These are phyloP conservation scores for Dioscorea dumetorum DNA, from an alignment of 106 monocot genomes.

Conservation along the genomic window DNA sequence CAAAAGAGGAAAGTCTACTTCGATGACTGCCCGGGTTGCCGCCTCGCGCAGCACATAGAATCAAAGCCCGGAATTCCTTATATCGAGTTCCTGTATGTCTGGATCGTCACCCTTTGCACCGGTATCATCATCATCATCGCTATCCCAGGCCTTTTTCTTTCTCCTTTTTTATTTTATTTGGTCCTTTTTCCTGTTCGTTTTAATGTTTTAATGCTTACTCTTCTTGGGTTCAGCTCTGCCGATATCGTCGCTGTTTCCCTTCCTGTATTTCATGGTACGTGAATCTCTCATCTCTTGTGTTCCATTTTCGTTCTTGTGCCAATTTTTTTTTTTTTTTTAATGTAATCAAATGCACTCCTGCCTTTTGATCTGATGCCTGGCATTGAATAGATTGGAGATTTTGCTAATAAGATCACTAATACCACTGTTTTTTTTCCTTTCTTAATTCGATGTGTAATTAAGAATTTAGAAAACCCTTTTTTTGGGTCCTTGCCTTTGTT, in stretches of 20 bases:
- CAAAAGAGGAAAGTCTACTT: conserved; percentile 5
- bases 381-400: no score
- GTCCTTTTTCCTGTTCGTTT: not conserved
- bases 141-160: no score
- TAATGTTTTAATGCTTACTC: not conserved
- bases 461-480: no score
- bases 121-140: conserved; percentile 1
- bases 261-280: conserved; percentile 14
- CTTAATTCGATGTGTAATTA: no score
- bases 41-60: conserved; percentile 4
- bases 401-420: no score
- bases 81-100: conserved; percentile 20
- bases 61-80: conserved; percentile 8
- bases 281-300: no score
- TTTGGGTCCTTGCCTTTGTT: not conserved
- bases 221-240: conserved; percentile 9
- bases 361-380: no score
- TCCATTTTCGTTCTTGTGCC: no score
- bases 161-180: not conserved
- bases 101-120: conserved; percentile 21
- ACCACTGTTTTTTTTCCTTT: no score
- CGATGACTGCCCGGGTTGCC: conserved; percentile 19
- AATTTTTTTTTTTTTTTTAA: no score
- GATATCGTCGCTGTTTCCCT: conserved; percentile 14
- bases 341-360: no score